Conservation (phyloP, 2,329 filamentous ascomycete species). For the Fusarium falciforme region DNA sequence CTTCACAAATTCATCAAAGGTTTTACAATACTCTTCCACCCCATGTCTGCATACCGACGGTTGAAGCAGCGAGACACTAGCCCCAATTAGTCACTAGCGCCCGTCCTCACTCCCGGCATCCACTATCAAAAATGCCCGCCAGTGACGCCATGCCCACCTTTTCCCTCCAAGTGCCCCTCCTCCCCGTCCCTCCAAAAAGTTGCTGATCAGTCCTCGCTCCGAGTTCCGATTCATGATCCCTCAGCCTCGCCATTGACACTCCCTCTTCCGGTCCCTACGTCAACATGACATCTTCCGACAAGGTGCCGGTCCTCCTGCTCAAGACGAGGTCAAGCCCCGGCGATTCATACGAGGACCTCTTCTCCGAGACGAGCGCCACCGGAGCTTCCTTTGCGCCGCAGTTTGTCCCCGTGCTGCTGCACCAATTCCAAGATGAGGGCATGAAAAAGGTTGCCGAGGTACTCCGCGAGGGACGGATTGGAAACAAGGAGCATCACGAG, state of each 20-base stretch:
- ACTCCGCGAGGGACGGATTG: constrained; percentile 59
- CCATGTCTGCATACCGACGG: neutral
- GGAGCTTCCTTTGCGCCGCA: constrained; percentile 66
- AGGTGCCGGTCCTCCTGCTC: constrained; percentile 72
- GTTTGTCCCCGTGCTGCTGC: constrained; percentile 83
- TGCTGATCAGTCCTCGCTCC: neutral
- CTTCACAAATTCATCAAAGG: neutral
- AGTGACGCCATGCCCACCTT: neutral
- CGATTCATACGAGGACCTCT: constrained; percentile 79
- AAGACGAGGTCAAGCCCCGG: constrained; percentile 80
- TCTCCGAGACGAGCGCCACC: constrained; percentile 55
- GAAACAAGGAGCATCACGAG: constrained; percentile 46
- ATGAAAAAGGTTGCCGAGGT: constrained; percentile 64
- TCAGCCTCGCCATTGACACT: neutral
- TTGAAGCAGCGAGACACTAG: constrained; percentile 1
- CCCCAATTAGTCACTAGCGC: neutral
- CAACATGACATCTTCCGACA: constrained; percentile 18
- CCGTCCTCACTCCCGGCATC: neutral
- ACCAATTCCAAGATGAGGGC: constrained; percentile 72
- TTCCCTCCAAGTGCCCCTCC: neutral
- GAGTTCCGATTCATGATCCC: neutral
- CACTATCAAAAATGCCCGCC: neutral
- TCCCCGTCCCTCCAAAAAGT: neutral
- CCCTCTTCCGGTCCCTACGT: neutral
- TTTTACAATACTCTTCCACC: neutral